These are phyloP conservation scores for Triticum timopheevii DNA, from an alignment of 176 grass and related monocot species.

Conservation along the genomic window DNA sequence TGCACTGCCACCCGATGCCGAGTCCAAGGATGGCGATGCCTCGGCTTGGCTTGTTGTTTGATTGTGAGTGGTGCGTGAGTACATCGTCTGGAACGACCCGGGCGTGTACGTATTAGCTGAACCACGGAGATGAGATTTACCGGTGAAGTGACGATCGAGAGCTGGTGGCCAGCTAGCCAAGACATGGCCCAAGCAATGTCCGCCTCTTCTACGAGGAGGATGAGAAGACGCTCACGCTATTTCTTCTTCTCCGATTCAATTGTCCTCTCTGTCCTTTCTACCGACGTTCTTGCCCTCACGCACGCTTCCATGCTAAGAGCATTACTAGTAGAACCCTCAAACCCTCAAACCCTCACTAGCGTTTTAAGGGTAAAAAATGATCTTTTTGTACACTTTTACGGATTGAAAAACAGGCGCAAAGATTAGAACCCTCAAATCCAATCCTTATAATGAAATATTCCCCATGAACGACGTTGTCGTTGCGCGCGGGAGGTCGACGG, in stretches of 20 bases:
- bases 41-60: neutral
- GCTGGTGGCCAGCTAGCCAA: neutral
- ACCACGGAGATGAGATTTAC: neutral
- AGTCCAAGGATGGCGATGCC: neutral
- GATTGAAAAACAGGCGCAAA: too few species aligned
- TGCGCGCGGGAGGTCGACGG: too few species aligned
- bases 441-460: too few species aligned
- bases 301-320: neutral
- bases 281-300: neutral
- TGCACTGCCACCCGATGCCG: neutral
- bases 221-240: neutral
- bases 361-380: too few species aligned
- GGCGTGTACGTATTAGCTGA: neutral
- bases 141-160: neutral
- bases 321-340: too few species aligned
- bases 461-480: too few species aligned
- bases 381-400: too few species aligned
- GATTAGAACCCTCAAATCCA: too few species aligned
- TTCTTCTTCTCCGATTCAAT: neutral
- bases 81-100: neutral
- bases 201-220: neutral
- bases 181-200: too few species aligned
- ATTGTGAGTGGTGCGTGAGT: too few species aligned
- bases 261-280: neutral
- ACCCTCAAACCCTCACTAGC: too few species aligned